A percentile compares a stretch with the other conserved stretches of the same genome.
Conservation (phyloP, 2,329 filamentous ascomycete genomes). For the Neonectria sp. region DNA sequence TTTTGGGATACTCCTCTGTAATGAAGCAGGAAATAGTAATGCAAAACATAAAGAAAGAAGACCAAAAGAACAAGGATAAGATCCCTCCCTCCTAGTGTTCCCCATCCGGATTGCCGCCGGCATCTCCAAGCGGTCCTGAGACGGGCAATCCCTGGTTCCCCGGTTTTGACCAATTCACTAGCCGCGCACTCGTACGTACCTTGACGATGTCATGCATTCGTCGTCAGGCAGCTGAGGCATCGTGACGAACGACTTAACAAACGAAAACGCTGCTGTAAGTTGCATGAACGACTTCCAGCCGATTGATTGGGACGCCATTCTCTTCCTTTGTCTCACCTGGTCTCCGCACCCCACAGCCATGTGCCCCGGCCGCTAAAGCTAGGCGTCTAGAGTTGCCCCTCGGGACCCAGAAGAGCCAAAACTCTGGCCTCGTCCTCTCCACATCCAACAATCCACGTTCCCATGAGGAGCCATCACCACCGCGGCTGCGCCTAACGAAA, state of each 20-base stretch:
- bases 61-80: slow-evolving; percentile 12
- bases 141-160: not conserved
- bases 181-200: no score
- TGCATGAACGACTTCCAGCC: not conserved
- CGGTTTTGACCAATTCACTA: not conserved
- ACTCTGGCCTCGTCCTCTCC: slow-evolving; percentile 7
- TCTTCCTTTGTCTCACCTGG: no score
- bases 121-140: slow-evolving; percentile 30
- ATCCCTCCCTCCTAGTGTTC: slow-evolving; percentile 10
- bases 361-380: not conserved
- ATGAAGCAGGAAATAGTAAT: slow-evolving; percentile 9
- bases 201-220: not conserved
- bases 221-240: not conserved
- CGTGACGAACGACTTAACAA: not conserved
- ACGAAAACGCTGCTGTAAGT: not conserved
- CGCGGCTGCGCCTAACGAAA: slow-evolving; percentile 41
- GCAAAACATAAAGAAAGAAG: not conserved
- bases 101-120: slow-evolving; percentile 28
- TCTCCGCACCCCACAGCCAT: not conserved
- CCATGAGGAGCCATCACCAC: not conserved
- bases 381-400: slow-evolving; percentile 34
- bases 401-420: slow-evolving; percentile 18
- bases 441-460: slow-evolving; percentile 10
- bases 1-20: not conserved
- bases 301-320: not conserved